Evolutionary conservation across 345 rosid species (phyloP).

Genomic region (Psidium friedrichsthalianum): DNA sequence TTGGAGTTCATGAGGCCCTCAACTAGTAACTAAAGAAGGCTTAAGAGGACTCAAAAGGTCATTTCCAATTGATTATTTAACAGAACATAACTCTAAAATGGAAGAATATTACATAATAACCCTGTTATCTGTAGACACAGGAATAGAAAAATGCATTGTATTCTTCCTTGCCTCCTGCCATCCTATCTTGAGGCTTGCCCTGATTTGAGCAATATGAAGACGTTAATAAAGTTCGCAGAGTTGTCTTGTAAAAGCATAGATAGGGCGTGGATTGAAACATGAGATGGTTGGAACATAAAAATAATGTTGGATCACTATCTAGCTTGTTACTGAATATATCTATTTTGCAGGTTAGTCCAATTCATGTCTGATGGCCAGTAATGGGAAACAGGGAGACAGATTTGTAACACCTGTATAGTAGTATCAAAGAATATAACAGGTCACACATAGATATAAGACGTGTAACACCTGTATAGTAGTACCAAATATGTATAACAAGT

Average conservation of each 20-base stretch:
- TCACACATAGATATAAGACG: neutral
- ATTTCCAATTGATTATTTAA: neutral
- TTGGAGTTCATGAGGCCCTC: neutral
- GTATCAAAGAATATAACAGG: neutral
- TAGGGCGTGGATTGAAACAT: neutral
- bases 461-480: neutral
- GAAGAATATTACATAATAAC: conserved; percentile 11
- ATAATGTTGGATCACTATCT: neutral
- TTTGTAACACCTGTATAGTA: neutral
- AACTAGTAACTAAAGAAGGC: neutral
- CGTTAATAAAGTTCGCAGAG: neutral
- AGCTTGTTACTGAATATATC: neutral
- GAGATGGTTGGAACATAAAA: neutral
- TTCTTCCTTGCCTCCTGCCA: conserved; percentile 98
- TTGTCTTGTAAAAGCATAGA: neutral
- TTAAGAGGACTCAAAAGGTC: neutral
- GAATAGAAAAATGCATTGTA: conserved; percentile 97
- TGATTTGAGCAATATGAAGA: conserved; percentile 5
- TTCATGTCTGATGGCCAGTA: neutral
- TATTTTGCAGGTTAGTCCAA: neutral
- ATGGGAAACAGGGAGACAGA: neutral
- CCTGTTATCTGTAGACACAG: conserved; percentile 89
- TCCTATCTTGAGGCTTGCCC: conserved; percentile 95
- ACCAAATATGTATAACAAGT: neutral
- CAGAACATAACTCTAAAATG: neutral